A percentile compares a stretch with the other conserved stretches of the same genome.
phyloP scores from a whole-genome alignment of 441 rosid species.

The Viola pubescens region DNA sequence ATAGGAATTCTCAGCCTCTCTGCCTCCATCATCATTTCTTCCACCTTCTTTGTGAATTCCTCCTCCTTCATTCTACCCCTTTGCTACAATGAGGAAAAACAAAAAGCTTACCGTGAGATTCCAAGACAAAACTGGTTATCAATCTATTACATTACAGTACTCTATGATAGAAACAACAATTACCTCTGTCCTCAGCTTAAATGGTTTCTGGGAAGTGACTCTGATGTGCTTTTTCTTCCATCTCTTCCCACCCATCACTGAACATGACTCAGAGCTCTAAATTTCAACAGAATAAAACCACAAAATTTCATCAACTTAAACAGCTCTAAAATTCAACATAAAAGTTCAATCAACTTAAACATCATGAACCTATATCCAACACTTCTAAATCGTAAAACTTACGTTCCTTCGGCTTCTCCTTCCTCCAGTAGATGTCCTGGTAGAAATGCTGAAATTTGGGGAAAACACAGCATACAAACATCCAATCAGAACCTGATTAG shows the following conservation, averaged over 20 bases:
- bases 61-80: constrained; percentile 86
- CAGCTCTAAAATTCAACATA: constrained; percentile 41
- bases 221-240: constrained; percentile 70
- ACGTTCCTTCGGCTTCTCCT: constrained; percentile 77
- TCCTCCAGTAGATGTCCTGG: constrained; percentile 63
- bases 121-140: neutral
- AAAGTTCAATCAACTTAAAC: constrained; percentile 2
- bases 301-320: constrained; percentile 2
- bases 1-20: constrained; percentile 66
- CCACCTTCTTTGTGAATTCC: constrained; percentile 67
- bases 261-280: constrained; percentile 71
- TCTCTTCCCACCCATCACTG: constrained; percentile 53
- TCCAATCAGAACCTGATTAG: constrained; percentile 9
- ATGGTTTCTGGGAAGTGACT: constrained; percentile 66
- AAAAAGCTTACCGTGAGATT: constrained; percentile 13
- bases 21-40: constrained; percentile 56
- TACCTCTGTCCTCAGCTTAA: constrained; percentile 90
- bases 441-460: constrained; percentile 34
- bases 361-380: neutral
- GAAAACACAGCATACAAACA: neutral
- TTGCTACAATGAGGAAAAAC: constrained; percentile 38
- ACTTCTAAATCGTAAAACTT: constrained; percentile 12
- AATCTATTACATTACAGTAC: neutral
- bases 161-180: neutral
- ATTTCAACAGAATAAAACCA: constrained; percentile 10